These are phyloP conservation scores for Alloteropsis semialata DNA, from an alignment of 176 grass and related monocot genomes.

Conservation along the genomic window DNA sequence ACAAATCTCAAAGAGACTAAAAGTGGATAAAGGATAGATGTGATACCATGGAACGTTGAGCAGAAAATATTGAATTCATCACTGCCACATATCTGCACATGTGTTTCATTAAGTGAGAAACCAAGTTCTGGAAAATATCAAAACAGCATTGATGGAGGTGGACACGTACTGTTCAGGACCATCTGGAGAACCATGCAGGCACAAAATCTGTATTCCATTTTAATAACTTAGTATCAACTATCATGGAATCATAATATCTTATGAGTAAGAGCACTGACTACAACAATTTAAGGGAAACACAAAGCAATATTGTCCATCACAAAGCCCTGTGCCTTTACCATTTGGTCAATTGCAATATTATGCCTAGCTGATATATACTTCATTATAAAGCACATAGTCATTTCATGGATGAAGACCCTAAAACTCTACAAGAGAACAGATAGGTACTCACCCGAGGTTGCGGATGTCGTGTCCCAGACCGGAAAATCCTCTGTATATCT, in stretches of 20 bases:
- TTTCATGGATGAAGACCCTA: neutral
- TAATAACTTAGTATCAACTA: conserved; percentile 35
- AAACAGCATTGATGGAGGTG: conserved; percentile 6
- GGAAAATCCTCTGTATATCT: conserved; percentile 96
- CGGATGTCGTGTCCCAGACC: conserved; percentile 72
- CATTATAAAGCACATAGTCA: neutral
- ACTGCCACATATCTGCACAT: conserved; percentile 87
- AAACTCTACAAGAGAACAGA: neutral
- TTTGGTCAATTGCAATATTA: neutral
- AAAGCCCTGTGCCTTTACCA: neutral
- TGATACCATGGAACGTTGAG: conserved; percentile 83
- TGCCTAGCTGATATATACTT: neutral
- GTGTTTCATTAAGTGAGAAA: conserved; percentile 26
- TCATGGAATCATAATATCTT: conserved; percentile 29
- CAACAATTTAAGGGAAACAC: neutral
- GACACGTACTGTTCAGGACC: conserved; percentile 90
- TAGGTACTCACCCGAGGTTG: conserved; percentile 70
- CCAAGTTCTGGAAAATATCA: neutral
- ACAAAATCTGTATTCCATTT: conserved; percentile 74
- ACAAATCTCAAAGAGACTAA: neutral
- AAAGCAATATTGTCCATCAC: conserved; percentile 1
- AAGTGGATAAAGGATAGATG: neutral
- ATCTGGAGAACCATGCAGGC: conserved; percentile 92
- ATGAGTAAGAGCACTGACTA: conserved; percentile 4
- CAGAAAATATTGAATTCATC: conserved; percentile 99